These are phyloP conservation scores for Waltiozyma sp. DNA, from an alignment of 1,139 yeast species.

Conservation along the genomic window DNA sequence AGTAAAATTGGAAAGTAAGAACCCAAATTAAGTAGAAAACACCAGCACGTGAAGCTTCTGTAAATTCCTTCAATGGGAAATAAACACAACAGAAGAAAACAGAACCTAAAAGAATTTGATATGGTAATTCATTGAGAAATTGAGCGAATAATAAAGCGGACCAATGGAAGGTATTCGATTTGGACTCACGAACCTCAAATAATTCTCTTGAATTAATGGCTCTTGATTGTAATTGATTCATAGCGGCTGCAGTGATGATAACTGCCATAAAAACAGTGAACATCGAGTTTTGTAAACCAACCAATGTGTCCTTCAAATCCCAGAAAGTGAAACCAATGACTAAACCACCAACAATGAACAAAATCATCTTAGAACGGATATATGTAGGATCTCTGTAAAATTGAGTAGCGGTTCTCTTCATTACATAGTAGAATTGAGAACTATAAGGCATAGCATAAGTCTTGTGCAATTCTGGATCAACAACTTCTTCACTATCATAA, in stretches of 20 bases:
- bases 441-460: constrained; percentile 25
- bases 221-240: constrained; percentile 44
- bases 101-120: constrained; percentile 40
- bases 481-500: constrained; percentile 2
- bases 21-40: constrained; percentile 41
- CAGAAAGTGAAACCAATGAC: constrained; percentile 46
- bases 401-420: constrained; percentile 24
- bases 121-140: constrained; percentile 40
- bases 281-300: constrained; percentile 42
- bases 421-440: constrained; percentile 23
- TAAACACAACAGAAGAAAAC: constrained; percentile 43
- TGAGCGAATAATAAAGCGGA: constrained; percentile 38
- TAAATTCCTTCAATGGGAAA: constrained; percentile 44
- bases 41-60: constrained; percentile 41
- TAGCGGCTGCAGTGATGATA: constrained; percentile 37
- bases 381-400: constrained; percentile 31
- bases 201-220: constrained; percentile 40
- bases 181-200: constrained; percentile 46
- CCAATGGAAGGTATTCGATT: constrained; percentile 53
- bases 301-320: constrained; percentile 34
- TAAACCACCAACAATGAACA: constrained; percentile 31
- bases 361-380: constrained; percentile 26
- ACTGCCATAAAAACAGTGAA: constrained; percentile 39
- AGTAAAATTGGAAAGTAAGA: constrained; percentile 46
- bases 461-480: constrained; percentile 8